A percentile compares a stretch with the other conserved stretches of the same genome.
phyloP scores from a whole-genome alignment of 2,329 filamentous ascomycete genomes.

The Colletotrichum abscissum region DNA sequence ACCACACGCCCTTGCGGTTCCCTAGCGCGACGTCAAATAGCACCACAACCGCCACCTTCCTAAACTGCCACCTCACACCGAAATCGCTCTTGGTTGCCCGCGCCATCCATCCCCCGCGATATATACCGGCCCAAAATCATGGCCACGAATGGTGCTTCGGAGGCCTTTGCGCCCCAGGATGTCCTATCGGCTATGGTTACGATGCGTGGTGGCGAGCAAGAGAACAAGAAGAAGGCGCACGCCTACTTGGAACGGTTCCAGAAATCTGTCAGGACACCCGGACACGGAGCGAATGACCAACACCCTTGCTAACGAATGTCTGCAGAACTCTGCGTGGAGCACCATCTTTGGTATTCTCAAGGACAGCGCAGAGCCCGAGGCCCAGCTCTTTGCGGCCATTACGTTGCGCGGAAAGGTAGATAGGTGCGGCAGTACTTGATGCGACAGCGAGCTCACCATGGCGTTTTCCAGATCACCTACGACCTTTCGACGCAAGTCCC shows the following conservation, averaged over 20 bases:
- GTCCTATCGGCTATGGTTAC: conserved; percentile 90
- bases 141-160: conserved; percentile 73
- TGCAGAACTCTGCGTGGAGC: conserved; percentile 89
- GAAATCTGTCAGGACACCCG: conserved; percentile 82
- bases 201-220: conserved; percentile 87
- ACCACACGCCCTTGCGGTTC: not conserved
- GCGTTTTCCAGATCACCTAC: conserved; percentile 82
- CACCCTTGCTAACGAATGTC: not conserved
- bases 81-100: conserved; percentile 12
- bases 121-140: conserved; percentile 58
- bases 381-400: conserved; percentile 94
- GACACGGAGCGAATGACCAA: conserved; percentile 10
- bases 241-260: conserved; percentile 94
- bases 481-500: conserved; percentile 89
- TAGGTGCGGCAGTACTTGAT: conserved; percentile 20
- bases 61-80: conserved; percentile 8
- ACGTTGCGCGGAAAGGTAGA: conserved; percentile 97
- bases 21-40: conserved; percentile 18
- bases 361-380: conserved; percentile 82
- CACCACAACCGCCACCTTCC: conserved; percentile 11
- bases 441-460: conserved; percentile 23
- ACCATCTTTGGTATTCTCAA: conserved; percentile 89
- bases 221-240: conserved; percentile 89
- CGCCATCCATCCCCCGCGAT: not conserved
- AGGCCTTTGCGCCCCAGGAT: conserved; percentile 78